These are phyloP conservation scores for Oehlia diaphana DNA, from an alignment of 192 early-diverging fungal genomes.

Conservation along the genomic window DNA sequence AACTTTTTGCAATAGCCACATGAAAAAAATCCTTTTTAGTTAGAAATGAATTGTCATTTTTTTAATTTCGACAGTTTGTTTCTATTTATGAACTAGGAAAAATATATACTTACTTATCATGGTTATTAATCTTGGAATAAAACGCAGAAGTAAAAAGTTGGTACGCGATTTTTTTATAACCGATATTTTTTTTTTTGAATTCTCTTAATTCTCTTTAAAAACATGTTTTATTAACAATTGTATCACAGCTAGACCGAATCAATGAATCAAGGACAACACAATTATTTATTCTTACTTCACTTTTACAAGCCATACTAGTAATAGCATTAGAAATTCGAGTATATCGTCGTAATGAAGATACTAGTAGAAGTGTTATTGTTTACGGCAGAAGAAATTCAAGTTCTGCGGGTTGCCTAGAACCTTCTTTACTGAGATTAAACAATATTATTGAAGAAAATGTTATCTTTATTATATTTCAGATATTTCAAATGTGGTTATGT, in stretches of 20 bases:
- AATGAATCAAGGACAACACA: not conserved
- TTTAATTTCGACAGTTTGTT: no score
- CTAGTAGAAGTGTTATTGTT: not conserved
- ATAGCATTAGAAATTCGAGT: not conserved
- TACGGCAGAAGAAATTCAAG: not conserved
- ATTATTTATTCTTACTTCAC: not conserved
- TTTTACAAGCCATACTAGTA: not conserved
- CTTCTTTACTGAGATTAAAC: not conserved
- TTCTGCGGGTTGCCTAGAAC: not conserved
- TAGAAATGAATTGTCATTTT: no score
- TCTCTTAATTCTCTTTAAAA: not conserved
- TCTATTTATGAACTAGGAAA: no score
- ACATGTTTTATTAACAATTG: not conserved
- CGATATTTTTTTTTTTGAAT: not conserved
- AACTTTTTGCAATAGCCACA: no score
- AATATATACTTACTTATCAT: not conserved
- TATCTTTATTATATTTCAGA: constrained; percentile 15
- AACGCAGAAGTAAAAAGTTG: not conserved
- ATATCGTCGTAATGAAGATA: not conserved
- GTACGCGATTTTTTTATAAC: not conserved
- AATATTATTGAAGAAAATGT: constrained; percentile 24
- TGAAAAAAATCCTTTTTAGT: no score
- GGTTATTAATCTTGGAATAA: not conserved
- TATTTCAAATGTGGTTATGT: constrained; percentile 18
- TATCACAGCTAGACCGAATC: not conserved